Conservation (phyloP, 768 basidiomycete species). For the Mycena olivaceomarginata region DNA sequence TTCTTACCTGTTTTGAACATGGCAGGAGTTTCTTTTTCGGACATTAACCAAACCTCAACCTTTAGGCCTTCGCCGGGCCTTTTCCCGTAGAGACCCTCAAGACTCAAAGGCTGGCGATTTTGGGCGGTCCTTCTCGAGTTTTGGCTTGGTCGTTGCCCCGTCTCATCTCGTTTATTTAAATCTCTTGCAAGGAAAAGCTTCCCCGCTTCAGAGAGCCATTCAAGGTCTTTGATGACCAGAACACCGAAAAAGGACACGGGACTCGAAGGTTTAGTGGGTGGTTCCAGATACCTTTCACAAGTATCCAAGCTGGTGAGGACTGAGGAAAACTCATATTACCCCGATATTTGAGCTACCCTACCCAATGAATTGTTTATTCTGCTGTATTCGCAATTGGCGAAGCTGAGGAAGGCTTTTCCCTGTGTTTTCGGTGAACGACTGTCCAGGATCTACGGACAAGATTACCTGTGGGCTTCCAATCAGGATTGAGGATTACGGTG, state of each 20-base stretch:
- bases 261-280: background rate
- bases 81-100: slow-evolving; percentile 58
- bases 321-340: background rate
- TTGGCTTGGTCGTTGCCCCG: background rate
- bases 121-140: slow-evolving; percentile 48
- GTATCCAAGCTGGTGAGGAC: slow-evolving; percentile 21
- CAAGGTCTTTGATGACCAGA: slow-evolving; percentile 64
- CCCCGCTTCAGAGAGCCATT: slow-evolving; percentile 72
- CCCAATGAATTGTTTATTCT: slow-evolving; percentile 15
- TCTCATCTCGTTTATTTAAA: slow-evolving; percentile 59
- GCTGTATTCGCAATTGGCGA: background rate
- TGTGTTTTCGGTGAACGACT: background rate
- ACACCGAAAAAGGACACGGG: slow-evolving; percentile 71
- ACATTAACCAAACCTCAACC: slow-evolving; percentile 65
- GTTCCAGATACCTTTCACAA: slow-evolving; percentile 17
- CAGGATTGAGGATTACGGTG: background rate
- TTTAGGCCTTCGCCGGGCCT: slow-evolving; percentile 45
- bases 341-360: background rate
- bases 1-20: slow-evolving; percentile 61
- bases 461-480: background rate
- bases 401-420: slow-evolving; percentile 27
- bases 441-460: background rate
- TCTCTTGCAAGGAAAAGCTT: slow-evolving; percentile 63
- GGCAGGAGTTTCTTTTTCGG: slow-evolving; percentile 62
- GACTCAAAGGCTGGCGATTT: slow-evolving; percentile 53